These are phyloP conservation scores for Ramaria sp. DNA, from an alignment of 768 basidiomycete species.

Conservation along the genomic window DNA sequence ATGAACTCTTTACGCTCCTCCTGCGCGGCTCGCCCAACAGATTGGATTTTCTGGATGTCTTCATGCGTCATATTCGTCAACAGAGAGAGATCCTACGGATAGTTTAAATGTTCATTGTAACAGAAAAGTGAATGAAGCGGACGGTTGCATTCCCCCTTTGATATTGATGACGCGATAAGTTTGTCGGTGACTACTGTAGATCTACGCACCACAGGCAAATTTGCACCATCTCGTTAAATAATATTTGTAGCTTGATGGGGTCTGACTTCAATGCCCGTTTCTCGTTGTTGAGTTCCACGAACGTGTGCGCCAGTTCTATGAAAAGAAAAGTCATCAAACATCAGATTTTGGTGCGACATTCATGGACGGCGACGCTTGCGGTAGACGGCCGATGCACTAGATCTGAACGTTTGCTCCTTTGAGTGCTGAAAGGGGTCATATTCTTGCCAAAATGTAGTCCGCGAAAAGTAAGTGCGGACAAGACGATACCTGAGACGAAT, in stretches of 20 bases:
- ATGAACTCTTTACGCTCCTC: constrained; percentile 69
- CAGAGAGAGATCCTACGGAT: constrained; percentile 76
- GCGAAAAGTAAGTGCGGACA: constrained; percentile 59
- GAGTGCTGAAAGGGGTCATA: constrained; percentile 79
- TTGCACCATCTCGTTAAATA: constrained; percentile 81
- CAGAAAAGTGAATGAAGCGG: constrained; percentile 12
- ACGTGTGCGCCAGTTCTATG: constrained; percentile 61
- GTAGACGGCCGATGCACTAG: constrained; percentile 66
- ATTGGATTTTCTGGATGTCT: constrained; percentile 76
- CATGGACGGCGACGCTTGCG: constrained; percentile 35
- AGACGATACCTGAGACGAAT: constrained; percentile 68
- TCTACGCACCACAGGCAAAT: constrained; percentile 69
- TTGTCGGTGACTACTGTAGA: background rate
- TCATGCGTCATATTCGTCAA: constrained; percentile 75
- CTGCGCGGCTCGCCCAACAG: constrained; percentile 74
- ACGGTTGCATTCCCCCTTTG: constrained; percentile 91
- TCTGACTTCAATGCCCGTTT: constrained; percentile 35
- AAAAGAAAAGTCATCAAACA: background rate
- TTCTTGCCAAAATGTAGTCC: constrained; percentile 55
- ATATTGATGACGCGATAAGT: background rate
- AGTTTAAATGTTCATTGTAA: background rate
- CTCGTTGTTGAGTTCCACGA: constrained; percentile 52
- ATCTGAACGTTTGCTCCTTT: constrained; percentile 74
- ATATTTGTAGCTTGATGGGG: constrained; percentile 41
- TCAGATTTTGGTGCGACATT: background rate